Evolutionary conservation across 2,329 filamentous ascomycete species (phyloP).

Genomic region (Paecilomyces niveus): DNA sequence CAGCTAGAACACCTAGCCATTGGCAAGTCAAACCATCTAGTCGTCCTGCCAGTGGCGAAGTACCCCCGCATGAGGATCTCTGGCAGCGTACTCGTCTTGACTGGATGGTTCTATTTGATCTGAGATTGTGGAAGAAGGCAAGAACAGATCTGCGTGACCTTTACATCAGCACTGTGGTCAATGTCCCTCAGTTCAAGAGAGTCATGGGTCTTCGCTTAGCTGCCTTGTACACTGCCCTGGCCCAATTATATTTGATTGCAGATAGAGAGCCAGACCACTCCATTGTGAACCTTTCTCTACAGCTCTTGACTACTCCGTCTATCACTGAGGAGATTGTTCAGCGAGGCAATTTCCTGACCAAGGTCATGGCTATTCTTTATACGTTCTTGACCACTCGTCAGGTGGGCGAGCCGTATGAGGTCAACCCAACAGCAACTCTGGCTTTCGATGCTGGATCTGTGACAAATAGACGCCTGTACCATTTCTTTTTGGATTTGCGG

Average conservation of each 20-base stretch:
- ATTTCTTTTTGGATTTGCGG: conserved; percentile 92
- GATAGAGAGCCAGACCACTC: conserved; percentile 96
- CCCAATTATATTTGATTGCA: conserved; percentile 90
- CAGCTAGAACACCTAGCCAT: conserved; percentile 57
- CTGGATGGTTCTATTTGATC: conserved; percentile 88
- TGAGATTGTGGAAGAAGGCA: conserved; percentile 94
- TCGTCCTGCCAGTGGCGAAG: conserved; percentile 56
- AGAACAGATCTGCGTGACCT: conserved; percentile 84
- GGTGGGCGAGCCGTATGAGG: conserved; percentile 86
- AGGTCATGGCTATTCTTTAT: conserved; percentile 90
- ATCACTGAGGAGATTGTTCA: conserved; percentile 95
- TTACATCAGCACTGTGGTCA: conserved; percentile 94
- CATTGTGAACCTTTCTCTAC: conserved; percentile 93
- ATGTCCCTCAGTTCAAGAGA: conserved; percentile 92
- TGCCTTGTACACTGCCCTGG: conserved; percentile 85
- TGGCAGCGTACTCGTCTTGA: conserved; percentile 85
- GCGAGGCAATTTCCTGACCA: conserved; percentile 90
- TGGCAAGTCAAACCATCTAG: conserved; percentile 76
- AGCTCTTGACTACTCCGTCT: conserved; percentile 93
- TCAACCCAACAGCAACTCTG: conserved; percentile 76
- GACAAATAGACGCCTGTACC: conserved; percentile 90
- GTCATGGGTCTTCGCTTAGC: conserved; percentile 89
- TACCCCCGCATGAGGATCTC: conserved; percentile 74
- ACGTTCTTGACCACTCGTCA: conserved; percentile 95
- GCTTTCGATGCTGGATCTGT: conserved; percentile 93